Percentiles rank a stretch among this genome's conserved stretches.
These are phyloP conservation scores for Tricholoma bakamatsutake DNA, from an alignment of 768 basidiomycete species.

Conservation along the genomic window DNA sequence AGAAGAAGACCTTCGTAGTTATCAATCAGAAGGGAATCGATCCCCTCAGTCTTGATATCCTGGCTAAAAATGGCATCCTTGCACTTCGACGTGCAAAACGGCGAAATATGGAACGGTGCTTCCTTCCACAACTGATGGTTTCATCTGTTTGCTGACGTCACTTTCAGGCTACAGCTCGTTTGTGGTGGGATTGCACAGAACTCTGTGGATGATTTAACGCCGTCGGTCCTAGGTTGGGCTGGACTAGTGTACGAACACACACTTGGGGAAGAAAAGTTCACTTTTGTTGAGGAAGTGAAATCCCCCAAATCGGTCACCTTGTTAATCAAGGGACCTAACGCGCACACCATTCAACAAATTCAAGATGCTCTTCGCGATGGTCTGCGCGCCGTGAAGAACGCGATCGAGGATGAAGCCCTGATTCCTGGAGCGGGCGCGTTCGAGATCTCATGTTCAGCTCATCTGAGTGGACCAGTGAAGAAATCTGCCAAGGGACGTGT, in stretches of 20 bases:
- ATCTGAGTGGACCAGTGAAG: slow-evolving; percentile 76
- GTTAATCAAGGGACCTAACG: slow-evolving; percentile 96
- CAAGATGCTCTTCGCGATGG: slow-evolving; percentile 98
- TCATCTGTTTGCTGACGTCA: not conserved
- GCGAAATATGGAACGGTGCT: slow-evolving; percentile 96
- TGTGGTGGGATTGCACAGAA: slow-evolving; percentile 96
- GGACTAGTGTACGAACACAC: slow-evolving; percentile 99
- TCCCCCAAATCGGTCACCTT: slow-evolving; percentile 93
- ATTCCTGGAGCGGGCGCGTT: slow-evolving; percentile 98
- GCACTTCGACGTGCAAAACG: slow-evolving; percentile 94
- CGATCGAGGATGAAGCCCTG: slow-evolving; percentile 82
- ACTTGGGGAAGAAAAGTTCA: slow-evolving; percentile 97
- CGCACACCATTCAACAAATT: slow-evolving; percentile 93
- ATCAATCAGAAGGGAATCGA: slow-evolving; percentile 99
- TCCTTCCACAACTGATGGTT: slow-evolving; percentile 6
- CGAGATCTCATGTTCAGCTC: slow-evolving; percentile 85
- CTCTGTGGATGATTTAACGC: slow-evolving; percentile 93
- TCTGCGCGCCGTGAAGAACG: slow-evolving; percentile 93
- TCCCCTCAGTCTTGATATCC: slow-evolving; percentile 89
- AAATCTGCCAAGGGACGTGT: slow-evolving; percentile 86
- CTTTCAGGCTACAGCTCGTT: slow-evolving; percentile 75
- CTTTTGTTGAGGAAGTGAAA: slow-evolving; percentile 95
- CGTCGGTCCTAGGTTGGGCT: slow-evolving; percentile 92
- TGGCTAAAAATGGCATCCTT: slow-evolving; percentile 95
- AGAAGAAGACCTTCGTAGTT: slow-evolving; percentile 83